Base-by-base conservation (phyloP, 2,329 filamentous ascomycete species). In the Xenoacremonium recifei region DNA sequence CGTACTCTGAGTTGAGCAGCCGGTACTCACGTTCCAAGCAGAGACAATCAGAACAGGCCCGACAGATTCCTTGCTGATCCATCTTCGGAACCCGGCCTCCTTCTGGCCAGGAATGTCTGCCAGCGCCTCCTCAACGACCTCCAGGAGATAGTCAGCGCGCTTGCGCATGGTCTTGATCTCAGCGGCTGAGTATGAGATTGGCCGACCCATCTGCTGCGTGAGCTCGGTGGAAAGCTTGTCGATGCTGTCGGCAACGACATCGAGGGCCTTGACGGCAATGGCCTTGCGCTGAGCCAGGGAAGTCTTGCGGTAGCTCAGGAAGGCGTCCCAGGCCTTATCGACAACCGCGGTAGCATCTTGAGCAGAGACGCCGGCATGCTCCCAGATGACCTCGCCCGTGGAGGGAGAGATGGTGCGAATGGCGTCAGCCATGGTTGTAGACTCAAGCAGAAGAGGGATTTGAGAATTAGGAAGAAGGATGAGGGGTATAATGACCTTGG, bases 131-230 rank as follows among this genome's bases (percentile, higher is more conserved):
- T 84, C 80, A 55, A 86, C 89, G 49, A 96, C 85, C 63, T 88
- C 89, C 57, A 95, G 76, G 43, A 97, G 72, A 61, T 95, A 95
- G 60, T 95, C 83, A 51, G 84, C 87, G 50, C 92, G 81, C 70
- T 87, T 88, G 51, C 95, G 79, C 6, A 91, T 91, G 13, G 92
- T 97, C 21, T 80, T 71, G 53, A 97, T 77, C 71, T 97, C 92
- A 54, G 83, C 89, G 35, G 78, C 83, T 0, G 88, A 87, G 65
- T 92, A 96, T 27, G 86, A 79, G 58, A 96, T 96, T 23, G 92
- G 92, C 16, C 92, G 79, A 31, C 92, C 92, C 91, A 97, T 97
- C 71, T 97, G 91, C 63, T 89, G 84, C 0, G 91, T 96, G 45
- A 97, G 71, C 64, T 96, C 91, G 53, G 81, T 18, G 12, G 32